Evolutionary conservation across 2,329 filamentous ascomycete genomes (phyloP), one percentile per base, ranked within the genome.

Genomic region (Aureobasidium musti): DNA sequence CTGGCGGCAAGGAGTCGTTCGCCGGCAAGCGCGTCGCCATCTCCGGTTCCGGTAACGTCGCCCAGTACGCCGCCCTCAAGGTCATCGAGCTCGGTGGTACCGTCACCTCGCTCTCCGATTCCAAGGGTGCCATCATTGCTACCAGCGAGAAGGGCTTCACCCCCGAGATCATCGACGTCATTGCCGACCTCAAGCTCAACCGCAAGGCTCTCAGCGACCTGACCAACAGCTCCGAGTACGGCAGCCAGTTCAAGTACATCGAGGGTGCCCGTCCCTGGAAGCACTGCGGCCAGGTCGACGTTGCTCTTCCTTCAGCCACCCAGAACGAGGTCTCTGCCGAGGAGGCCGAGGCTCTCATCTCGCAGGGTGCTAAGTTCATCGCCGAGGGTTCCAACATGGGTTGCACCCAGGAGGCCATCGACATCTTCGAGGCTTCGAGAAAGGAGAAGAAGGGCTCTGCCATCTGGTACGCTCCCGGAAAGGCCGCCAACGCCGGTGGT

Each of bases 301-400:
- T 98, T 71, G 95, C 91, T 39, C 90, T 98, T 67, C 95, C 95
- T 63, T 93, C 87, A 75, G 95, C 95, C 47, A 98, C 95, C 68
- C 93, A 99, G 85, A 99, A 99, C 84, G 95, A 99, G 83, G 92
- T 99, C 75, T 92, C 86, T 76, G 88, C 89, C 77, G 92, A 95
- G 74, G 95, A 99, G 84, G 95, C 93, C 63, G 83, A 91, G 82
- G 87, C 86, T 21, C 87, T 98, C 52, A 87, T 97, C 68, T 84
- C 84, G 59, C 86, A 85, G 68, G 94, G 94, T 72, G 86, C 85
- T 76, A 87, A 89, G 78, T 96, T 92, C 83, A 89, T 98, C 72
- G 95, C 95, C 67, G 95, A 99, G 83, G 95, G 95, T 67, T 95
- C 90, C 81, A 98, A 98, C 87, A 98, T 99, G 95, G 95, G 95